Evolutionary conservation across 2,329 filamentous ascomycete species (phyloP), one percentile per base, ranked within the genome.

Genomic region (Xylariaceae sp.): DNA sequence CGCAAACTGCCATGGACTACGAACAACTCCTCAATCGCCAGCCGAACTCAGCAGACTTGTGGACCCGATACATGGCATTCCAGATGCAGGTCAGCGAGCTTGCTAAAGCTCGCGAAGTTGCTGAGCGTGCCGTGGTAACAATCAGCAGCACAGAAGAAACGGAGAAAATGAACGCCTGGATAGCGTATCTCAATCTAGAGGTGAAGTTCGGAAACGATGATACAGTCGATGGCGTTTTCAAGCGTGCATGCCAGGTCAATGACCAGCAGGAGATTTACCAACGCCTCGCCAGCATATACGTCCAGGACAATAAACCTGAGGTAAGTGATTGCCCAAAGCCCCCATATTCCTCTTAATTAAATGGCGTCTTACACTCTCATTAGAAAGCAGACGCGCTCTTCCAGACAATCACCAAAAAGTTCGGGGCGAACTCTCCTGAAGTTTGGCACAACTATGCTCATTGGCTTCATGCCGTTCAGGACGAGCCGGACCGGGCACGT

Each of bases 1-100:
- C 94, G 2, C 91, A 95, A 69, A 92, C 89, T 1, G 82, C 89
- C 12, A 89, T 88, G 59, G 95, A 99, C 72, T 99, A 91, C 70
- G 95, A 99, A 74, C 87, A 94, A 63, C 84, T 96, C 29, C 81
- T 99, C 42, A 83, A 99, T 27, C 89, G 91, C 53, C 88, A 95
- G 69, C 91, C 94, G 2, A 91, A 97, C 73, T 92, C 89, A n/a
- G 95, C 92, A 0, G 79, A 87, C 58, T 80, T 97, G 31, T 99
- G 94, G 94, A 89, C 96, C 52, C 83, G 89, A 62, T 99, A 99
- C 74, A 97, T 99, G 90, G 91, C 91, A n/a, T 95, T 95, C 80
- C 90, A 97, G 73, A 86, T 96, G 71, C 87, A 95, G 68, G 82
- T 95, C 50, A 89, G 89, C 68, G 94, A 99, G 72, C 79, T 95